Conservation (phyloP, 257 asterid species). For the Leptodermis oblonga region DNA sequence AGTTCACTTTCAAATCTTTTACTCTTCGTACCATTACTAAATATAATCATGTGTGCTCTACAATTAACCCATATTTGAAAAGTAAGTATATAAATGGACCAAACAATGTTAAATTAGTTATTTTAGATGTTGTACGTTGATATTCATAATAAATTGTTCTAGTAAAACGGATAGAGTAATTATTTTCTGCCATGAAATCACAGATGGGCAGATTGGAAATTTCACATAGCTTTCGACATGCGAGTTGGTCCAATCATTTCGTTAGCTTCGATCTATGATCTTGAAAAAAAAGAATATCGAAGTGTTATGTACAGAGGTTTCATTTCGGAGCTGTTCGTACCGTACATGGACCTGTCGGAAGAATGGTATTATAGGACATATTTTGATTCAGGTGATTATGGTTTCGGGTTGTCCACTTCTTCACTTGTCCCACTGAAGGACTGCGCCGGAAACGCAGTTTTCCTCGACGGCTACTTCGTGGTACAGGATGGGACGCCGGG, state of each 20-base stretch:
- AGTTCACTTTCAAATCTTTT: too few relatives aligned
- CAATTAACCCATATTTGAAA: too few relatives aligned
- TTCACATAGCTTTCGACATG: slow-evolving; percentile 61
- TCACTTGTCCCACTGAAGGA: slow-evolving; percentile 56
- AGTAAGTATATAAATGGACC: too few relatives aligned
- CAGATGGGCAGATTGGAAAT: slow-evolving; percentile 72
- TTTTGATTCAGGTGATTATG: slow-evolving; percentile 65
- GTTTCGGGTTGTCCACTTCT: slow-evolving; percentile 45
- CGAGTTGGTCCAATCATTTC: slow-evolving; percentile 68
- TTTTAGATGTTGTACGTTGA: too few relatives aligned
- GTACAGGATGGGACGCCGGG: slow-evolving; percentile 45
- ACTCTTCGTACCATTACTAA: too few relatives aligned
- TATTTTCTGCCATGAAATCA: not conserved
- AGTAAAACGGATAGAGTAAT: too few relatives aligned
- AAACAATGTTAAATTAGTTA: too few relatives aligned
- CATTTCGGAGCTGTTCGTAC: slow-evolving; percentile 66
- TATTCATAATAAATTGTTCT: too few relatives aligned
- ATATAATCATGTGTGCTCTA: too few relatives aligned
- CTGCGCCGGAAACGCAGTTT: slow-evolving; percentile 56
- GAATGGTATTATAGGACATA: slow-evolving; percentile 66
- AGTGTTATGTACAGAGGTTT: slow-evolving; percentile 69
- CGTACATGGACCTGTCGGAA: slow-evolving; percentile 69
- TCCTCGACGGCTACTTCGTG: slow-evolving; percentile 47
- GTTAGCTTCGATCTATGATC: slow-evolving; percentile 53
- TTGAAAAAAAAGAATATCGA: slow-evolving; percentile 31